phyloP scores from a whole-genome alignment of 2,329 filamentous ascomycete genomes.

The Ceratocystis colombiana region DNA sequence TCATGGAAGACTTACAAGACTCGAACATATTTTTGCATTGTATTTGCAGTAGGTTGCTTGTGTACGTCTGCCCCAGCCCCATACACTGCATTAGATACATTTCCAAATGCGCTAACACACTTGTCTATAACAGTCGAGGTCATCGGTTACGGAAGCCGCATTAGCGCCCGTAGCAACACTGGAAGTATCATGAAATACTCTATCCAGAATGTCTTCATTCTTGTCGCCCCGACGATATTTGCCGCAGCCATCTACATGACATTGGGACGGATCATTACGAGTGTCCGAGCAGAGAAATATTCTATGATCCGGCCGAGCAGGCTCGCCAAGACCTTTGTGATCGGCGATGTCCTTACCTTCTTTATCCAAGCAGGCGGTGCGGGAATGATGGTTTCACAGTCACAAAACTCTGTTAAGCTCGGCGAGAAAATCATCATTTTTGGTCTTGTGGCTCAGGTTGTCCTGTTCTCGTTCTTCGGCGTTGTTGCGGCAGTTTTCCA shows the following conservation, averaged over 20 bases:
- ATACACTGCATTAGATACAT: neutral
- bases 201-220: constrained; percentile 37
- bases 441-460: constrained; percentile 46
- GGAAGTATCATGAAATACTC: constrained; percentile 34
- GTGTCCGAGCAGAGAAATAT: constrained; percentile 33
- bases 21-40: constrained; percentile 29
- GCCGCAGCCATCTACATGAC: constrained; percentile 45
- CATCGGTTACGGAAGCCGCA: constrained; percentile 27
- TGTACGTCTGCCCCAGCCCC: constrained; percentile 34
- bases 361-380: constrained; percentile 40
- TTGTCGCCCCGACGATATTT: constrained; percentile 41
- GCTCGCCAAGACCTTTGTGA: constrained; percentile 47
- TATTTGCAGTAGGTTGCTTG: constrained; percentile 40
- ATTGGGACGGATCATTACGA: constrained; percentile 37
- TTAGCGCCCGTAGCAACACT: constrained; percentile 29
- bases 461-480: constrained; percentile 45
- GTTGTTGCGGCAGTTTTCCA: constrained; percentile 39
- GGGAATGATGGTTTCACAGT: constrained; percentile 30
- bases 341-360: constrained; percentile 45
- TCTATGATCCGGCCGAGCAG: constrained; percentile 33
- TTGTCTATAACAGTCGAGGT: constrained; percentile 31
- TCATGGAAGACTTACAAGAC: constrained; percentile 14
- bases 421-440: constrained; percentile 42
- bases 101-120: constrained; percentile 19
- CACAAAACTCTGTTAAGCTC: constrained; percentile 22